phyloP scores from a whole-genome alignment of 2,329 filamentous ascomycete species.

The Sclerotinia minor region DNA sequence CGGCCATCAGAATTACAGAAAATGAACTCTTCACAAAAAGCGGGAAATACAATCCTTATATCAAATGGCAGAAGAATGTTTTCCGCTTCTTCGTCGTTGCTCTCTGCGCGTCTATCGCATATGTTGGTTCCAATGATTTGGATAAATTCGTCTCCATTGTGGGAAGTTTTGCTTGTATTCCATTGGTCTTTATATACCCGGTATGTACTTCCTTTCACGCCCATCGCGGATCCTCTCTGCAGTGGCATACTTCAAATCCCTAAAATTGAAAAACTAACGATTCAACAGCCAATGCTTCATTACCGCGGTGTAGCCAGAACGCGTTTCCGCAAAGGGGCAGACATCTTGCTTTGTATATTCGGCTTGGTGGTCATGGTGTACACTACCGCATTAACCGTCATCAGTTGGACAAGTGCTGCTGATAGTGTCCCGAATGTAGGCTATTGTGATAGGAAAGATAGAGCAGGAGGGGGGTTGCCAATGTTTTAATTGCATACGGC shows the following conservation, averaged over 20 bases:
- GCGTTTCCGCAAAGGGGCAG: slow-evolving; percentile 65
- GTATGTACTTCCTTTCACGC: slow-evolving; percentile 56
- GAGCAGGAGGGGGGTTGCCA: slow-evolving; percentile 13
- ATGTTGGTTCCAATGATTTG: slow-evolving; percentile 86
- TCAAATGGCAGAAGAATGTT: slow-evolving; percentile 99
- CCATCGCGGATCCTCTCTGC: background rate
- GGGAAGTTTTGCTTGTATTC: slow-evolving; percentile 96
- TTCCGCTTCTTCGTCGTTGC: slow-evolving; percentile 94
- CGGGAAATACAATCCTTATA: slow-evolving; percentile 95
- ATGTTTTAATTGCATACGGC: slow-evolving; percentile 1
- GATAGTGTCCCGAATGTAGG: slow-evolving; percentile 53
- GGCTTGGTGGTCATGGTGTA: slow-evolving; percentile 88
- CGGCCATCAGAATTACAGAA: slow-evolving; percentile 93
- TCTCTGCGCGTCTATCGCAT: slow-evolving; percentile 82
- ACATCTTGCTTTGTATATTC: slow-evolving; percentile 76
- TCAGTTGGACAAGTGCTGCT: slow-evolving; percentile 74
- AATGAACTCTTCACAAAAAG: slow-evolving; percentile 91
- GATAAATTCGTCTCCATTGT: slow-evolving; percentile 98
- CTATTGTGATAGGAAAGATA: slow-evolving; percentile 57
- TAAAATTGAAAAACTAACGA: slow-evolving; percentile 22
- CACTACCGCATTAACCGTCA: slow-evolving; percentile 81
- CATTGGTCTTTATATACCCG: slow-evolving; percentile 95
- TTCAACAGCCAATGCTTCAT: slow-evolving; percentile 78
- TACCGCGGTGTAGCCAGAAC: slow-evolving; percentile 75
- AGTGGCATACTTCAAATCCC: background rate